Evolutionary conservation across 306 rosid genomes (phyloP).

Genomic region (Carpinus fangiana): DNA sequence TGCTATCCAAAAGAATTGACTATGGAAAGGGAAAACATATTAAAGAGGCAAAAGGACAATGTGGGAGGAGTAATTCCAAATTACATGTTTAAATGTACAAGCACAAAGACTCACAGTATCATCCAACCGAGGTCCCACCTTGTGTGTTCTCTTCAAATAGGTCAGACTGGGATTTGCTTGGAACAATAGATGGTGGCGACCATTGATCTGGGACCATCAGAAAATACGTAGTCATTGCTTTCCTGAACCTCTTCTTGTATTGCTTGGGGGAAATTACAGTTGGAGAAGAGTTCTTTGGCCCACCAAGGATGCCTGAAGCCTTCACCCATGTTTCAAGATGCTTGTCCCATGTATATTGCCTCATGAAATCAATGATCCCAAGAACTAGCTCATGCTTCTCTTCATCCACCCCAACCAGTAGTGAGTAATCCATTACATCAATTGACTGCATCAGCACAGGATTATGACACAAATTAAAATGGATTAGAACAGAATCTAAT

Average conservation of each 20-base stretch:
- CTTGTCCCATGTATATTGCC: conserved; percentile 99
- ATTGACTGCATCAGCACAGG: conserved; percentile 60
- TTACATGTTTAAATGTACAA: conserved; percentile 38
- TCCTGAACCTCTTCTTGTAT: conserved; percentile 95
- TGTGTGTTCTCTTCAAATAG: conserved; percentile 55
- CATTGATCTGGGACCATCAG: conserved; percentile 98
- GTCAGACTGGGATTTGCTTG: conserved; percentile 72
- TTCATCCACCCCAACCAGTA: conserved; percentile 93
- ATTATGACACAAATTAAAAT: conserved; percentile 16
- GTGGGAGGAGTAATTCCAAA: conserved; percentile 39
- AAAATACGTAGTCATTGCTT: conserved; percentile 95
- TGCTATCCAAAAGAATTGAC: conserved; percentile 42
- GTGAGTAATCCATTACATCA: conserved; percentile 95
- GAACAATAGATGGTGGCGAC: conserved; percentile 60
- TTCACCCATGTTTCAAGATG: conserved; percentile 99
- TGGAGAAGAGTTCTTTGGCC: conserved; percentile 81
- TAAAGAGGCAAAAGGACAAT: conserved; percentile 3
- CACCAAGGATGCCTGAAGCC: conserved; percentile 96
- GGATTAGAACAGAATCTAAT: neutral
- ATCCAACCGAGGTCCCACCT: conserved; percentile 46
- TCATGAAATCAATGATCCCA: conserved; percentile 96
- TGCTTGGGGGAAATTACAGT: conserved; percentile 90
- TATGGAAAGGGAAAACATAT: conserved; percentile 18
- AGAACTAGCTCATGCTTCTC: conserved; percentile 87
- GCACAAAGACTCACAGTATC: conserved; percentile 40